Percentiles rank a stretch among this genome's conserved stretches.
phyloP scores from a whole-genome alignment of 148 eudicot genomes.

The Gaultheria prostrata region DNA sequence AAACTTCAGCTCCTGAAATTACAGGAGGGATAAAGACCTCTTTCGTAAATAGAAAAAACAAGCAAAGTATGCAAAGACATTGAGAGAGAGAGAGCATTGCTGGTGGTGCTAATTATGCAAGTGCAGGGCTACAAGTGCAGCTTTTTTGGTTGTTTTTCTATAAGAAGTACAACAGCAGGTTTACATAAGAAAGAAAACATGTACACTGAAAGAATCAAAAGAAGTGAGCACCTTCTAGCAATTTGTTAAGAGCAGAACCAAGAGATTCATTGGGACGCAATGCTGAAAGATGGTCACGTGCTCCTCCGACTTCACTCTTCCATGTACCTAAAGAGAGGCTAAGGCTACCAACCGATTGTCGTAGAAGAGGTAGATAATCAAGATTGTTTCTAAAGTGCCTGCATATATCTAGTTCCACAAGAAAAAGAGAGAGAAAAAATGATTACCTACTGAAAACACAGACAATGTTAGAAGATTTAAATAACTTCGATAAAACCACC shows the following conservation, averaged over 20 bases:
- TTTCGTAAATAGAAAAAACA: neutral
- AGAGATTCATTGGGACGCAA: slow-evolving; percentile 36
- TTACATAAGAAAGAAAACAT: neutral
- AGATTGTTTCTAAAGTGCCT: slow-evolving; percentile 27
- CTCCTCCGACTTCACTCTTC: slow-evolving; percentile 24
- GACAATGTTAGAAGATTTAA: neutral
- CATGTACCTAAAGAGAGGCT: slow-evolving; percentile 40
- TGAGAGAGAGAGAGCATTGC: neutral
- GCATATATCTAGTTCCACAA: slow-evolving; percentile 32
- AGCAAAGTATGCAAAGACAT: neutral
- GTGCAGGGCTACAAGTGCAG: neutral
- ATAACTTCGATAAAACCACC: slow-evolving; percentile 20
- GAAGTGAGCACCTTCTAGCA: slow-evolving; percentile 30
- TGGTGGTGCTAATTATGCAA: neutral
- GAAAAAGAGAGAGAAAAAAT: neutral
- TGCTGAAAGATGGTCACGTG: slow-evolving; percentile 24
- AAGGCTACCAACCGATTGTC: slow-evolving; percentile 36
- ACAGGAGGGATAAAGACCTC: neutral
- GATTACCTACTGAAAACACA: neutral
- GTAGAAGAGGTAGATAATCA: slow-evolving; percentile 37
- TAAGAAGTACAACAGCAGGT: slow-evolving; percentile 5
- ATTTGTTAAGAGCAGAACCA: slow-evolving; percentile 31
- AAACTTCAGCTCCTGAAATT: neutral
- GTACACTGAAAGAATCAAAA: neutral
- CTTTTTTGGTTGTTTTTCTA: neutral